A percentile compares a stretch with the other conserved stretches of the same genome.
phyloP scores from a whole-genome alignment of 495 filamentous ascomycete genomes.

The Clavariopsis aquatica region DNA sequence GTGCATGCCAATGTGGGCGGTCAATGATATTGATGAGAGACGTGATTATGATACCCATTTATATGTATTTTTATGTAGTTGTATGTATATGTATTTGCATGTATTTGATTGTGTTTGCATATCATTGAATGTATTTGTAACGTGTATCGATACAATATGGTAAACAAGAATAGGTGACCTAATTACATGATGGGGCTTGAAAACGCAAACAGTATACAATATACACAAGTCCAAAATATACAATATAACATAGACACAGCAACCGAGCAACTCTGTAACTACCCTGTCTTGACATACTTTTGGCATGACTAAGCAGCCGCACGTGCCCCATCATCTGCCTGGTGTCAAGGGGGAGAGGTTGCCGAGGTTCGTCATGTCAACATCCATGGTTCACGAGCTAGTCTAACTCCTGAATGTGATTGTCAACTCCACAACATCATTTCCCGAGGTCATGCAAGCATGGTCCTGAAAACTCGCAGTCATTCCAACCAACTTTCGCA shows the following conservation, averaged over 20 bases:
- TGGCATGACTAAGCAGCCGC: background rate
- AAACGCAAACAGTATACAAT: too few relatives aligned
- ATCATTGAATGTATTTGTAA: background rate
- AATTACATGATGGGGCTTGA: too few relatives aligned
- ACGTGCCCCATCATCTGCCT: background rate
- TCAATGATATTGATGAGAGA: constrained; percentile 1
- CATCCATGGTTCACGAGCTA: constrained; percentile 4
- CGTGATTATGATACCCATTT: constrained; percentile 4
- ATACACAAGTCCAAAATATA: too few relatives aligned
- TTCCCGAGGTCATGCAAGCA: background rate
- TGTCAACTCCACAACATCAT: background rate
- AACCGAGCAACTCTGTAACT: too few relatives aligned
- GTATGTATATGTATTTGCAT: constrained; percentile 1
- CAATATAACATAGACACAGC: too few relatives aligned
- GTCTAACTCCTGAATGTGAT: background rate
- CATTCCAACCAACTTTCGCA: background rate
- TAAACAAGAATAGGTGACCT: too few relatives aligned
- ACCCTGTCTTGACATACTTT: background rate
- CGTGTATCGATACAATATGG: too few relatives aligned
- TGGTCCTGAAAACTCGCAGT: background rate
- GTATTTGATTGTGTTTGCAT: background rate
- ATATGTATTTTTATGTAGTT: constrained; percentile 8
- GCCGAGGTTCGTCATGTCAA: constrained; percentile 3
- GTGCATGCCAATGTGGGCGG: background rate
- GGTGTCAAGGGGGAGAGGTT: background rate